Base-by-base conservation (phyloP, 805 yeast genomes). In the Ogataea henricii region DNA sequence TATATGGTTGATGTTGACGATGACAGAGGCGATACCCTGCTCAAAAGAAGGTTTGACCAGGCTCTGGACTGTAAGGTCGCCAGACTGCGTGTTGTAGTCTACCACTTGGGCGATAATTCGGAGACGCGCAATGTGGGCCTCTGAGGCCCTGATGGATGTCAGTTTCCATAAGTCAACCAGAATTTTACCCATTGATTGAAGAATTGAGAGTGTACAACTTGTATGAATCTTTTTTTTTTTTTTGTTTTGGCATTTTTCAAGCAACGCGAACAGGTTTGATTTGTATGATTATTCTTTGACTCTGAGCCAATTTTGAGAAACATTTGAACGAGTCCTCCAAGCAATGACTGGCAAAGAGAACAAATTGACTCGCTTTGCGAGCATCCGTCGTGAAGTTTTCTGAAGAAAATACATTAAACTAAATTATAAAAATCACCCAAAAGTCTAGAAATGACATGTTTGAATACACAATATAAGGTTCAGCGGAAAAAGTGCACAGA, bases 101-200 rank as follows among this genome's bases (percentile, higher is more conserved):
- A 49, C 25, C 5, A 63, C 55, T 44, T 57, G 62, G 1, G 52
- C 60, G 13, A 64, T 46, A 1, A 64, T 40, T 6, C 67, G 51
- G 6, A 59, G 48, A 22, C 52, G 50, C 1, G 25, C 25, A 14
- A 63, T 57, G 1, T 46, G 27, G 2, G 43, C 33, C 14, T 46
- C 45, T 2, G 52, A 26, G 5, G 51, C 51, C 6, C 20, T 10
- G 1, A 58, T n/a, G 16, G 29, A 20, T 7, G 43, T 38, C 6
- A 63, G 36, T 25, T 52, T 37, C n/a, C 50, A 26, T 8, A 60
- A 25, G 18, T 53, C 48, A 8, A 57, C 49, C 13, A 58, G 44
- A 13, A 60, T 21, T 33, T 52, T 55, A 2, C 63, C 65, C 63
- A 59, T 59, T 16, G 29, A 20, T 14, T n/a, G 32, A 18, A 12